Evolutionary conservation across 2,329 filamentous ascomycete genomes (phyloP).

Genomic region (Calonectria hawksworthii): DNA sequence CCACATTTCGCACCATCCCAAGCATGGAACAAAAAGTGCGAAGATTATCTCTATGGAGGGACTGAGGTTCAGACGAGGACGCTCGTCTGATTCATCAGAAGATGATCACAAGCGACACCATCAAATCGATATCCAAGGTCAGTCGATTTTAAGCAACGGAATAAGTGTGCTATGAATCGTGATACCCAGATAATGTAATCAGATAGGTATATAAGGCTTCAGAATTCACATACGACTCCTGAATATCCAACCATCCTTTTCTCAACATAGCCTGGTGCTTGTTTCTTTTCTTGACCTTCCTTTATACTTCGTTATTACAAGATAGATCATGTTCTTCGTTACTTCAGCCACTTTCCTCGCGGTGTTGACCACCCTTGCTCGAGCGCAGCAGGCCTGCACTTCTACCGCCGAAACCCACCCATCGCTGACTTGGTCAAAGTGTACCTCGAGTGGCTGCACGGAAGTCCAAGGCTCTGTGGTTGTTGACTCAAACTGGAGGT

Average conservation of each 20-base stretch:
- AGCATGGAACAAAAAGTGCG: constrained; percentile 2
- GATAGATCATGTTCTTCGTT: not conserved
- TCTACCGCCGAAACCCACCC: constrained; percentile 65
- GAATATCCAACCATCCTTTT: constrained; percentile 21
- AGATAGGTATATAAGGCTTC: not conserved
- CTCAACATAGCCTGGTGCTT: constrained; percentile 35
- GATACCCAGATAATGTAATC: no score
- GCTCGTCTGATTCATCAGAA: not conserved
- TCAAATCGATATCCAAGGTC: no score
- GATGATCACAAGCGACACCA: not conserved
- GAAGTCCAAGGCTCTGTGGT: constrained; percentile 64
- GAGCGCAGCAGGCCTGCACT: constrained; percentile 65
- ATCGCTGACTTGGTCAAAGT: constrained; percentile 65
- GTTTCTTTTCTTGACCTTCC: constrained; percentile 19
- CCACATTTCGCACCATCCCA: constrained; percentile 29
- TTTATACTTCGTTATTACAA: constrained; percentile 5
- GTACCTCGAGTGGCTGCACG: constrained; percentile 64
- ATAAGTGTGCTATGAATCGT: not conserved
- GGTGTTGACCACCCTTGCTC: constrained; percentile 43
- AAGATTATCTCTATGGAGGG: not conserved
- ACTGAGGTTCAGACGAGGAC: not conserved
- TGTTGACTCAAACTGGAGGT: constrained; percentile 73
- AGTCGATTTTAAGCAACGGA: not conserved
- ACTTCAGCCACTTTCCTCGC: constrained; percentile 37
- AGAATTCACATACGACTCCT: not conserved